These are phyloP conservation scores for Pichia sp. DNA, from an alignment of 1,139 yeast genomes.

Conservation along the genomic window DNA sequence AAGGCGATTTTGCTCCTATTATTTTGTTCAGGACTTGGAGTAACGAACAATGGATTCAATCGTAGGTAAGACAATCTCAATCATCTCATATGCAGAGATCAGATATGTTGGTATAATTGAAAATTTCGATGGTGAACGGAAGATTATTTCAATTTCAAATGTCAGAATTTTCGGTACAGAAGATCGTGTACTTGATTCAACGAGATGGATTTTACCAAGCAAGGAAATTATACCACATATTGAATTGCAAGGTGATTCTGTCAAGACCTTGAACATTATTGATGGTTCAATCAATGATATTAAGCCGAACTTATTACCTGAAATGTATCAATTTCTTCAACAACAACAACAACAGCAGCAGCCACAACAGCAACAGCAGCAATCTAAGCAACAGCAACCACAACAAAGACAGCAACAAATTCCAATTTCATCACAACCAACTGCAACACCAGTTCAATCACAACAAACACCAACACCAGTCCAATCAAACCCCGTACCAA, in stretches of 20 bases:
- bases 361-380: slow-evolving; percentile 1
- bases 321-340: slow-evolving; percentile 7
- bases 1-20: not conserved
- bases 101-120: slow-evolving; percentile 85
- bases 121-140: slow-evolving; percentile 82
- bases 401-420: not conserved
- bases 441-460: not conserved
- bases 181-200: slow-evolving; percentile 74
- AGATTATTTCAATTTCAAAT: slow-evolving; percentile 78
- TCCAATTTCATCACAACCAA: not conserved
- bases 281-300: slow-evolving; percentile 58
- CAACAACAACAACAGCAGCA: slow-evolving; percentile 1
- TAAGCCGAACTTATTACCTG: slow-evolving; percentile 31
- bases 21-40: not conserved
- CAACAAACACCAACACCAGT: not conserved
- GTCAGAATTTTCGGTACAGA: slow-evolving; percentile 92
- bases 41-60: slow-evolving; percentile 12
- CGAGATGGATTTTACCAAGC: slow-evolving; percentile 69
- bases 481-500: not conserved
- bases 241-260: slow-evolving; percentile 88
- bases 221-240: slow-evolving; percentile 70
- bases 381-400: not conserved
- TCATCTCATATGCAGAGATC: slow-evolving; percentile 82
- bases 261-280: slow-evolving; percentile 78
- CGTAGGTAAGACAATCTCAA: slow-evolving; percentile 79